Evolutionary conservation across 129 eudicot species (phyloP).

Genomic region (Tagetes erecta): DNA sequence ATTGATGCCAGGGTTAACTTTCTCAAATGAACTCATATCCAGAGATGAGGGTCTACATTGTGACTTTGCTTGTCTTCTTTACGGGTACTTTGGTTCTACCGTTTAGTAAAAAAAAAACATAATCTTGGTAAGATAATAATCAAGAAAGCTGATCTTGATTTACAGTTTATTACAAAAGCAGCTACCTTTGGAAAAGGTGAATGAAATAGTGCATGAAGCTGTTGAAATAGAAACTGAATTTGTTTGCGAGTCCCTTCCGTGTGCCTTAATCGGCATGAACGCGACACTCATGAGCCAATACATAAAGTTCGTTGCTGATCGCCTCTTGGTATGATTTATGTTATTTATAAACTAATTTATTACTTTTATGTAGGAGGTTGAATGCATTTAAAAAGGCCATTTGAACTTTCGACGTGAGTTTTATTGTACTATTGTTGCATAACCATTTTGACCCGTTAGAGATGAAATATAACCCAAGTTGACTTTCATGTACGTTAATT

Average conservation of each 20-base stretch:
- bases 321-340: conserved; percentile 56
- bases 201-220: conserved; percentile 66
- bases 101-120: not conserved
- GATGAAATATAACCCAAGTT: not conserved
- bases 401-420: not conserved
- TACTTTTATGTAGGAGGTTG: not conserved
- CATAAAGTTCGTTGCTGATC: conserved; percentile 80
- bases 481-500: not conserved
- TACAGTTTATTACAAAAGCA: conserved; percentile 55
- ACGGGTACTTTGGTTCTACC: conserved; percentile 40
- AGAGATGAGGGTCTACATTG: conserved; percentile 92
- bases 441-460: not conserved
- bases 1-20: conserved; percentile 87
- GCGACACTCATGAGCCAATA: conserved; percentile 77
- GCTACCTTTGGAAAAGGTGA: conserved; percentile 47
- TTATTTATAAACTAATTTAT: not conserved
- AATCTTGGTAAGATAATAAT: not conserved
- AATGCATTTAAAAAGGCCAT: not conserved
- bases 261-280: conserved; percentile 86
- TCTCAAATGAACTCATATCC: conserved; percentile 87
- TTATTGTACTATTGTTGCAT: not conserved
- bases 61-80: conserved; percentile 83
- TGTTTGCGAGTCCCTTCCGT: conserved; percentile 82
- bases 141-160: conserved; percentile 10
- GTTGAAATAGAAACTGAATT: conserved; percentile 82